phyloP scores from a whole-genome alignment of 2,329 filamentous ascomycete genomes.

The Fusarium sp. region DNA sequence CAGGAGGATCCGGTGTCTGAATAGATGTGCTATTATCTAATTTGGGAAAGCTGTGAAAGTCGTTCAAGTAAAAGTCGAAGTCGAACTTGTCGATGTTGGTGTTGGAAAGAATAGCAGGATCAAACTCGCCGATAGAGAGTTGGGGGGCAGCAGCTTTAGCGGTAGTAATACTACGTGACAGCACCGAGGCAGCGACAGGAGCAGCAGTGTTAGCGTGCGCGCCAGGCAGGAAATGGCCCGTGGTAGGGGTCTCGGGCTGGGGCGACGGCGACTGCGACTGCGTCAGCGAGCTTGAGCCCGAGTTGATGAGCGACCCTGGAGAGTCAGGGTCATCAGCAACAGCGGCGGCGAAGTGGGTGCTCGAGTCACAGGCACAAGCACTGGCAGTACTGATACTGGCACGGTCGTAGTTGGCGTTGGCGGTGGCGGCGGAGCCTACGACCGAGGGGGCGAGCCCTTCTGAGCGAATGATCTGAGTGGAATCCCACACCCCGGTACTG shows the following conservation, averaged over 20 bases:
- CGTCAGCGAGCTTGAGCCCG: slow-evolving; percentile 50
- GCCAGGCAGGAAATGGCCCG: slow-evolving; percentile 43
- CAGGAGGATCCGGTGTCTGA: not conserved
- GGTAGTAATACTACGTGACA: slow-evolving; percentile 41
- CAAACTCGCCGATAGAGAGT: slow-evolving; percentile 30
- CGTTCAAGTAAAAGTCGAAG: slow-evolving; percentile 10
- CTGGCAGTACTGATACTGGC: slow-evolving; percentile 8
- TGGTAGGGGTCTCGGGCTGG: slow-evolving; percentile 50
- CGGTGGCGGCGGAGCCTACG: slow-evolving; percentile 42
- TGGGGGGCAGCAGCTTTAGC: slow-evolving; percentile 40
- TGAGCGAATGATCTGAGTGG: slow-evolving; percentile 35
- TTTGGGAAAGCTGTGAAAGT: not conserved
- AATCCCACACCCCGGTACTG: slow-evolving; percentile 30
- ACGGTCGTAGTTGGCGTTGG: slow-evolving; percentile 36
- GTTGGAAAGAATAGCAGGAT: slow-evolving; percentile 48
- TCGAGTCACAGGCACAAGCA: slow-evolving; percentile 39
- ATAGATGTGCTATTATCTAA: not conserved
- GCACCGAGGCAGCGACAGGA: slow-evolving; percentile 43
- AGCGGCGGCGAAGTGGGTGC: slow-evolving; percentile 41
- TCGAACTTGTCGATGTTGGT: slow-evolving; percentile 41
- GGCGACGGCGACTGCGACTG: slow-evolving; percentile 53
- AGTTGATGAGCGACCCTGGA: slow-evolving; percentile 50
- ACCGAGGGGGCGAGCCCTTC: slow-evolving; percentile 38
- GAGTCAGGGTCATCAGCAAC: slow-evolving; percentile 48
- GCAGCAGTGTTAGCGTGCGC: slow-evolving; percentile 45